Base-by-base conservation (phyloP, 176 grass and related monocot genomes). In the Musa beccarii region DNA sequence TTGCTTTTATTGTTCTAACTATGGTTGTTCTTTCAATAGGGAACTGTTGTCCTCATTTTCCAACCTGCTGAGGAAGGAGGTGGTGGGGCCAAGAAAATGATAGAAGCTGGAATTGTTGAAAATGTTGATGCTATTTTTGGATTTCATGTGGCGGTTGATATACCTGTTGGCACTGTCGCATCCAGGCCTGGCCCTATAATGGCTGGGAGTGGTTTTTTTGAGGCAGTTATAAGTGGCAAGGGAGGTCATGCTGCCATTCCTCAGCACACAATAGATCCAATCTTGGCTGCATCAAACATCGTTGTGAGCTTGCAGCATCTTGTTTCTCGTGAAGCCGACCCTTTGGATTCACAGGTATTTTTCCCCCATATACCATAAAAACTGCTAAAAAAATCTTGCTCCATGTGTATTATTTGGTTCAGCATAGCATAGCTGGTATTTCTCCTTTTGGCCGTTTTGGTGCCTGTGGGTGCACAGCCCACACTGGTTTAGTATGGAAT, bases 41-140 rank as follows among this genome's bases (percentile, higher is more conserved):
- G 94, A 54, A 93, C 94, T 15, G 86, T 87, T 21, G 64, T 87
- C 17, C 82, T 93, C 72, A 53, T 97, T 81, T 97, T 97, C 82
- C 94, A 93, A 85, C 94, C 94, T 75, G 94, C 94, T 51, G 90
- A 97, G 75, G 90, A 97, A 89, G 88, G 90, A 78, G 90, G 86
- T 11, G 90, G 80, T 49, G 90, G 90, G 20, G 87, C 94, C 75
- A 83, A 87, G 88, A 92, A 89, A 97, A 97, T 97, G 90, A 68
- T 97, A 81, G 93, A 97, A 53, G 83, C 69, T 68, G 87, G 89
- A 71, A 87, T 82, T 43, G 55, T 89, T 61, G 84, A 88, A 68
- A 93, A 93, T 70, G 84, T 97, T 77, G 87, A 93, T 76, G 85
- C 80, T 78, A 97, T 93, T 57, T 97, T 97, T 79, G 90, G 85